These are phyloP conservation scores for Pyrus hybrid DNA, from an alignment of 331 rosid species.

Conservation along the genomic window DNA sequence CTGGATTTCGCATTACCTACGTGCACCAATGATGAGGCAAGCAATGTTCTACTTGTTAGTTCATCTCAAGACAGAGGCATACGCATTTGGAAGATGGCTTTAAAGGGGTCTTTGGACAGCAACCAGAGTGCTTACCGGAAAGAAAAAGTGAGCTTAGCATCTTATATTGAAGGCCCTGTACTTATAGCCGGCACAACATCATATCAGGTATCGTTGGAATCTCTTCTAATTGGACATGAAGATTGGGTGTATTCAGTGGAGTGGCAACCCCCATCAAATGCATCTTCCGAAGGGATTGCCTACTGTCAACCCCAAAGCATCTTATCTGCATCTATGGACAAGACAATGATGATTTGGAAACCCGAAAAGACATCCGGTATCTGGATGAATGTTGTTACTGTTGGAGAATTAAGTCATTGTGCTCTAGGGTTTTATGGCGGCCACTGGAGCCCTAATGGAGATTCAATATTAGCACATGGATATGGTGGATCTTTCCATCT, in stretches of 20 bases:
- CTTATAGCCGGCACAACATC: slow-evolving; percentile 57
- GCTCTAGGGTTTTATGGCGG: slow-evolving; percentile 97
- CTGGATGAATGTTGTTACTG: slow-evolving; percentile 99
- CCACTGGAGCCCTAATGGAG: slow-evolving; percentile 83
- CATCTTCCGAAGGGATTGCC: slow-evolving; percentile 31
- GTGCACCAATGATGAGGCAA: slow-evolving; percentile 36
- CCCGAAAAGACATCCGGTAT: slow-evolving; percentile 88
- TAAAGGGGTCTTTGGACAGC: slow-evolving; percentile 24
- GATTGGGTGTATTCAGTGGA: slow-evolving; percentile 96
- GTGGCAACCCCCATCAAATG: slow-evolving; percentile 80
- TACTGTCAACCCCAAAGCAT: slow-evolving; percentile 74
- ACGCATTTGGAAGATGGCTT: slow-evolving; percentile 79
- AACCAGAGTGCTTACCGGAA: slow-evolving; percentile 30
- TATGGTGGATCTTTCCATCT: slow-evolving; percentile 98
- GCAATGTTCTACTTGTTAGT: slow-evolving; percentile 71
- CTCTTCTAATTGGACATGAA: slow-evolving; percentile 93
- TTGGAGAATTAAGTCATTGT: slow-evolving; percentile 92
- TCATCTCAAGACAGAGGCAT: slow-evolving; percentile 93
- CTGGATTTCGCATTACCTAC: slow-evolving; percentile 84
- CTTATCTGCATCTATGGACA: slow-evolving; percentile 98
- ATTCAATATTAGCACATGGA: slow-evolving; percentile 90
- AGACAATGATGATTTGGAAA: slow-evolving; percentile 99
- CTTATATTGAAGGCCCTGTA: slow-evolving; percentile 89
- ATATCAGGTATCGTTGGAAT: slow-evolving; percentile 87
- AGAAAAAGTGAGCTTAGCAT: slow-evolving; percentile 62